phyloP scores from a whole-genome alignment of 2,329 filamentous ascomycete genomes.

The Penicillium sp. region DNA sequence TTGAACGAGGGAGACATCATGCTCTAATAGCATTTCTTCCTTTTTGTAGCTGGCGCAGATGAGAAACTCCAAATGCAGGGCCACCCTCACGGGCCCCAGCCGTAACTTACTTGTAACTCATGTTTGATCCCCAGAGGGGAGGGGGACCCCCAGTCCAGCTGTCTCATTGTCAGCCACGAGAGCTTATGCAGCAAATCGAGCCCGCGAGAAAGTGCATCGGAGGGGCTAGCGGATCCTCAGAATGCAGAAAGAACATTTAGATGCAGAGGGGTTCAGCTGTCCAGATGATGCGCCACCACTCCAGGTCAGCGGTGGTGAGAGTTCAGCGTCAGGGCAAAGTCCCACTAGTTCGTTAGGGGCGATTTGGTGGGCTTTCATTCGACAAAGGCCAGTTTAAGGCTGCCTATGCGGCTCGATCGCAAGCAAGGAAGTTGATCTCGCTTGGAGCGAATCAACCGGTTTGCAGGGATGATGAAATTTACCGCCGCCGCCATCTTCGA shows the following conservation, averaged over 20 bases:
- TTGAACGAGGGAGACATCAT: slow-evolving; percentile 14
- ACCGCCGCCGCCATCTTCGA: neutral
- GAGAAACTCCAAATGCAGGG: slow-evolving; percentile 26
- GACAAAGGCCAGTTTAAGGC: slow-evolving; percentile 16
- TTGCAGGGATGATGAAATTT: neutral
- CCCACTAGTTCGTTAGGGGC: slow-evolving; percentile 28
- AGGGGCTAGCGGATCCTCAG: slow-evolving; percentile 22
- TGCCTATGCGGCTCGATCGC: slow-evolving; percentile 22
- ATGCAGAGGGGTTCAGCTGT: slow-evolving; percentile 30
- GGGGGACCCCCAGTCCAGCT: slow-evolving; percentile 28
- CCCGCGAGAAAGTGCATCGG: slow-evolving; percentile 22
- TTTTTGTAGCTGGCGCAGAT: slow-evolving; percentile 11
- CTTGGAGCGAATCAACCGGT: slow-evolving; percentile 1
- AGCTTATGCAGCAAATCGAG: slow-evolving; percentile 24
- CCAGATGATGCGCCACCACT: slow-evolving; percentile 27
- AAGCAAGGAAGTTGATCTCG: slow-evolving; percentile 14
- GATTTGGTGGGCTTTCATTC: slow-evolving; percentile 17
- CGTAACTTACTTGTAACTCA: slow-evolving; percentile 19
- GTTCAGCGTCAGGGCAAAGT: slow-evolving; percentile 19
- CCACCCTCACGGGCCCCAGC: slow-evolving; percentile 20
- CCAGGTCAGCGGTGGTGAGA: slow-evolving; percentile 20
- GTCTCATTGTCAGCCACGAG: slow-evolving; percentile 30
- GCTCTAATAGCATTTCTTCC: slow-evolving; percentile 19
- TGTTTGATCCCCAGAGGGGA: slow-evolving; percentile 15
- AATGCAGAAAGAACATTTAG: slow-evolving; percentile 23